phyloP scores from a whole-genome alignment of 2,329 filamentous ascomycete genomes.

The Phialophora expanda region DNA sequence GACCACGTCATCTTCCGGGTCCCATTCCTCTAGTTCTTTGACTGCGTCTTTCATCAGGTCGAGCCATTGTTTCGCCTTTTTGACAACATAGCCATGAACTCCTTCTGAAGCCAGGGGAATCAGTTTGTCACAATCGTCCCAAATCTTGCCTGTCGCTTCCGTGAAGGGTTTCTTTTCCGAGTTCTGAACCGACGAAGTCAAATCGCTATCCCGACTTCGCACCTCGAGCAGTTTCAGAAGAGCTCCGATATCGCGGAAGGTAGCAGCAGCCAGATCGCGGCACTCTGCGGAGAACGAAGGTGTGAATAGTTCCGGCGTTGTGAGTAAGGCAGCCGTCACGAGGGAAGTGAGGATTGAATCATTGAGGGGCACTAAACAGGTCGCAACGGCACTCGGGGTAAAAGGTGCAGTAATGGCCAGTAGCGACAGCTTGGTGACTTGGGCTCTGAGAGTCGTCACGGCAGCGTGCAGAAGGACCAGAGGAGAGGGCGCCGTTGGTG shows the following conservation, averaged over 20 bases:
- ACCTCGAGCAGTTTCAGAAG: constrained; percentile 65
- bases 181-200: constrained; percentile 40
- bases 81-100: constrained; percentile 70
- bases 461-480: constrained; percentile 74
- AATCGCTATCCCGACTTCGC: constrained; percentile 46
- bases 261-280: constrained; percentile 61
- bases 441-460: constrained; percentile 74
- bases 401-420: constrained; percentile 87
- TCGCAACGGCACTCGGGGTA: constrained; percentile 74
- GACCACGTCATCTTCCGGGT: constrained; percentile 70
- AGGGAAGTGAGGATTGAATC: constrained; percentile 75
- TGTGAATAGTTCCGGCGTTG: constrained; percentile 67
- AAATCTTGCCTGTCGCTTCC: constrained; percentile 75
- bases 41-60: constrained; percentile 81
- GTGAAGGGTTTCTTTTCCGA: constrained; percentile 60
- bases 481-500: constrained; percentile 43
- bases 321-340: constrained; percentile 71
- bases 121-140: constrained; percentile 80
- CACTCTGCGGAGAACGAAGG: constrained; percentile 68
- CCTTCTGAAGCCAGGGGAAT: constrained; percentile 68
- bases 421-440: constrained; percentile 85
- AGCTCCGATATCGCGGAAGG: constrained; percentile 66
- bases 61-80: constrained; percentile 74
- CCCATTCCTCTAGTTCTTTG: constrained; percentile 86
- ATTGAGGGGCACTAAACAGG: constrained; percentile 73